Conservation (phyloP, 441 rosid genomes). For the Corymbia citriodora region DNA sequence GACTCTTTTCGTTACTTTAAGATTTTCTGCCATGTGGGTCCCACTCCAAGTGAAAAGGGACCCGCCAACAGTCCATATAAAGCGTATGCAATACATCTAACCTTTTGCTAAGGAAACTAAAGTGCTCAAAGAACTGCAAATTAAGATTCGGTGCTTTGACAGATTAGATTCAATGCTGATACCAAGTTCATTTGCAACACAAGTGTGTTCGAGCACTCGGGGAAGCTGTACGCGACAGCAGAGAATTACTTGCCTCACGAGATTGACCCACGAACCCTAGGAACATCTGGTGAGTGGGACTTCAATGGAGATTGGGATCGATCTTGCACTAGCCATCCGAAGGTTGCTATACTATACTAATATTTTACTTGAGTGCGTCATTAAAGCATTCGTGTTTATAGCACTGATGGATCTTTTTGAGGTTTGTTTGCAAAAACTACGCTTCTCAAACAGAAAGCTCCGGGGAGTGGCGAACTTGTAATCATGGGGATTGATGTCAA, state of each 20-base stretch:
- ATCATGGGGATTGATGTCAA: constrained; percentile 10
- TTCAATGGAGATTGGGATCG: not conserved
- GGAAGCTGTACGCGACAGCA: not conserved
- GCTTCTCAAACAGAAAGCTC: constrained; percentile 14
- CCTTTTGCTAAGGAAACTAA: not conserved
- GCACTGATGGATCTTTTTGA: not conserved
- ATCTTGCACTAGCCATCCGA: not conserved
- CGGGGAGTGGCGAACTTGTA: constrained; percentile 21
- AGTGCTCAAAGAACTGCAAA: not conserved
- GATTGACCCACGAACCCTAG: not conserved
- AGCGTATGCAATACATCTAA: not conserved
- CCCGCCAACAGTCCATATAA: not conserved
- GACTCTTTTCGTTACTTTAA: not conserved
- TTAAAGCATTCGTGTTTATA: not conserved
- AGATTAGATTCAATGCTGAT: not conserved
- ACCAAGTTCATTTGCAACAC: constrained; percentile 9
- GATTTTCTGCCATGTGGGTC: not conserved
- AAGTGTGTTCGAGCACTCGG: constrained; percentile 3
- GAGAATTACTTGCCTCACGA: constrained; percentile 9
- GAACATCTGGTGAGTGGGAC: not conserved
- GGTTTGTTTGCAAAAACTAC: not conserved
- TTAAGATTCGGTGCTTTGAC: not conserved
- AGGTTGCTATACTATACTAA: not conserved
- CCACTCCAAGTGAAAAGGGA: not conserved
- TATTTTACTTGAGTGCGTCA: too few species aligned